Base-by-base conservation (phyloP, 106 monocot genomes). In the Amphibolis antarctica region DNA sequence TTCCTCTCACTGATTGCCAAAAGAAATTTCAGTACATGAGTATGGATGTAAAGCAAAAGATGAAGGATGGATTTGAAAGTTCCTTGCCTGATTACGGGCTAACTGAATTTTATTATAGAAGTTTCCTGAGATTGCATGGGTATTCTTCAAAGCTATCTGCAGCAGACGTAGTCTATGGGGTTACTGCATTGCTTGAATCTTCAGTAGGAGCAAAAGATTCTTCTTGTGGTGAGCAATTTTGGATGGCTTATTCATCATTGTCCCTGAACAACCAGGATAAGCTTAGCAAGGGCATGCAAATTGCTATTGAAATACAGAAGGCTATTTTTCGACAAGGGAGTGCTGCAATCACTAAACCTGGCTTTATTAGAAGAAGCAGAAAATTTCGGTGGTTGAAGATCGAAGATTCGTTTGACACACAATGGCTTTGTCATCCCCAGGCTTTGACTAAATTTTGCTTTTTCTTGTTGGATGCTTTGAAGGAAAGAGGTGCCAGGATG, bases 11-110 rank as follows among this genome's bases (percentile, higher is more conserved):
- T 27, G 89, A 94, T 45, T 94, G 93, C 73, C 83, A 89, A 81
- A 94, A 83, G 75, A 94, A 83, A 56, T 86, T 89, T 65, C 89
- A 85, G 71, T 94, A 94, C 70, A 89, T 94, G 93, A 94, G 93
- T 66, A 79, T 85, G 78, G 83, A 88, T 62, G 86, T 94, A 23
- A 85, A 93, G 67, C 83, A 69, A 51, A 83, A 77, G 30, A 86
- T 93, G 93, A 78, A 79, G 57, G 77, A 71, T 28, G 83, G 83
- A 70, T 93, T 94, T 59, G 83, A 89, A 12, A 30, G 73, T 28
- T 88, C 89, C 64, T 78, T 94, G 62, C 89, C 93, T 1, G 93
- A 94, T 55, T 94, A 89, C 65, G 89, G 89, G 17, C 63, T 89
- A 13, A 83, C 81, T 10, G 93, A 94, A 44, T 83, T 94, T 68